Base-by-base conservation (phyloP, 768 basidiomycete genomes). In the Hortiboletus flavorubellus region DNA sequence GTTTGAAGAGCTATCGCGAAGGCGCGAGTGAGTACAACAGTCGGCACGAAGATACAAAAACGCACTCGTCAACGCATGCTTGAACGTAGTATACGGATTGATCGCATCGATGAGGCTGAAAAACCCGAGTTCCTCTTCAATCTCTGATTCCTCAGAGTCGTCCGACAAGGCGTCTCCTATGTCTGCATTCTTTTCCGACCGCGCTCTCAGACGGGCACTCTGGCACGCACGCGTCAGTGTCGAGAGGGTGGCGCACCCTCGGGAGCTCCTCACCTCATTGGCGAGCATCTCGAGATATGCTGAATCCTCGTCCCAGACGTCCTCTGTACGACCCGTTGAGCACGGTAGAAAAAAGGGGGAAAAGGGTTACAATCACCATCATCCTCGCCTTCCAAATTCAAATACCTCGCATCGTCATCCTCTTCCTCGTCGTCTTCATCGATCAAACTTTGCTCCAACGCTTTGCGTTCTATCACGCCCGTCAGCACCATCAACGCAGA, bases 221-320 rank as follows among this genome's bases (percentile, higher is more conserved):
- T 91, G 15, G 37, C 26, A 26, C 26, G 26, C 26, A 26, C 26
- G 26, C 48, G 44, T 48, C 15, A 35, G 34, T 47, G 47, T 38
- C 46, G 11, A n/a, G 2, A 16, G 4, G 26, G 26, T 26, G 26
- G 26, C 26, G 26, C 26, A 26, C 26, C 14, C 4, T 5, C 21
- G 14, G 21, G 18, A 29, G 38, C 10, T 5, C 59, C 72, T 43
- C 67, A 89, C 90, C 80, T 93, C 88, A 61, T 83, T 83, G 8
- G 91, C 92, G 34, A 95, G 80, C 79, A 92, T 75, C 68, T 94
- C 91, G 42, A 93, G 77, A 67, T 93, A 95, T 8, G 87, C 89
- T 8, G 91, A 91, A 62, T 93, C 90, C 55, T 90, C 87, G 64
- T 94, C 92, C 85, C 88, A 93, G 15, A 93, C 90, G 68, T 95